Evolutionary conservation across 2,329 filamentous ascomycete genomes (phyloP).

Genomic region (Aspergillus calidoustus): DNA sequence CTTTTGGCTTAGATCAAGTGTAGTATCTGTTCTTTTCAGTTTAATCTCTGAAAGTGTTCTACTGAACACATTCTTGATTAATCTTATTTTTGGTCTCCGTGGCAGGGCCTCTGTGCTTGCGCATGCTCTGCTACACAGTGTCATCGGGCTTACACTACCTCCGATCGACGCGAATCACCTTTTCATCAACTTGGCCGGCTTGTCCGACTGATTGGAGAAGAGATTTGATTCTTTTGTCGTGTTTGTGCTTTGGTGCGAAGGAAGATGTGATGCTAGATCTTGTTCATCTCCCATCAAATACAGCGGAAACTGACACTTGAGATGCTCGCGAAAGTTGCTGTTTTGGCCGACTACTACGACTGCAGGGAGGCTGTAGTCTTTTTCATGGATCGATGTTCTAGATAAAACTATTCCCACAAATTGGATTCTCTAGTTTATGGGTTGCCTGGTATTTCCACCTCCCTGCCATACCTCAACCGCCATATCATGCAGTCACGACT

Average conservation of each 20-base stretch:
- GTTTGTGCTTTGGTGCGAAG: not conserved
- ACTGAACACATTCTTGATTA: constrained; percentile 77
- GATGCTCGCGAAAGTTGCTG: not conserved
- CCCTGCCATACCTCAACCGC: not conserved
- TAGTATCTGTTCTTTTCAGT: constrained; percentile 98
- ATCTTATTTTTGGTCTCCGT: constrained; percentile 72
- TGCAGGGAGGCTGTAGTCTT: not conserved
- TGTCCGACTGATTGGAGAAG: constrained; percentile 63
- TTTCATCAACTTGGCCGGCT: constrained; percentile 59
- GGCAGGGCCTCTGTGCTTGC: constrained; percentile 72
- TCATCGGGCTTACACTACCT: constrained; percentile 77
- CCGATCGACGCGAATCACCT: constrained; percentile 67
- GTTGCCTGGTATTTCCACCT: not conserved
- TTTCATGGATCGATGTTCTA: not conserved
- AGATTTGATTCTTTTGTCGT: constrained; percentile 26
- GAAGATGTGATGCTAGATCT: no score
- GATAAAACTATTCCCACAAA: not conserved
- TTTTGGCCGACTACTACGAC: constrained; percentile 10
- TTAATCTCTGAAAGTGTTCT: constrained; percentile 89
- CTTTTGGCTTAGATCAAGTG: constrained; percentile 84
- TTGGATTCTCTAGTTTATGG: constrained; percentile 3
- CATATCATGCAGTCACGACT: not conserved
- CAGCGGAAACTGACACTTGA: no score
- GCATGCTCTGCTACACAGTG: constrained; percentile 68
- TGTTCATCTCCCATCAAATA: no score